phyloP scores from a whole-genome alignment of 495 filamentous ascomycete species.

The Penicillium manginii region DNA sequence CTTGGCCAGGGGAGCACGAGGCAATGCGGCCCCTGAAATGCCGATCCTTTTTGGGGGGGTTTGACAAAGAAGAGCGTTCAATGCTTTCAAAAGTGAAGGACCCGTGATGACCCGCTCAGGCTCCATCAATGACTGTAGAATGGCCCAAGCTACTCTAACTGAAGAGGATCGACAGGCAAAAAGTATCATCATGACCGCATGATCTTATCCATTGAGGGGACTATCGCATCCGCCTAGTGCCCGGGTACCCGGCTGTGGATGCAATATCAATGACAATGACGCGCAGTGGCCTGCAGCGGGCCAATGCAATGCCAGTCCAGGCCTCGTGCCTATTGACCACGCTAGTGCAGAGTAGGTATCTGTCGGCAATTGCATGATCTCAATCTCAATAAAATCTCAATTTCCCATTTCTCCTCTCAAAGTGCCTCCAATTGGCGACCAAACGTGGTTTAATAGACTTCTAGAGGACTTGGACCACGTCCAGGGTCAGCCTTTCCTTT shows the following conservation, averaged over 20 bases:
- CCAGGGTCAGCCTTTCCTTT: constrained; percentile 8
- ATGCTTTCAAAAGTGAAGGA: constrained; percentile 13
- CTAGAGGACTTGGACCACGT: constrained; percentile 1
- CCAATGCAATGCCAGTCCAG: constrained; percentile 1
- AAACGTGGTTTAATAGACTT: constrained; percentile 3
- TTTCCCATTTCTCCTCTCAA: constrained; percentile 5
- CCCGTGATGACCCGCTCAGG: constrained; percentile 15
- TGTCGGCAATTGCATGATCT: not conserved
- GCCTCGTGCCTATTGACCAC: not conserved
- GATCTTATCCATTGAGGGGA: not conserved
- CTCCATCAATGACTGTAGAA: constrained; percentile 1
- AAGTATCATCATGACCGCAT: constrained; percentile 21
- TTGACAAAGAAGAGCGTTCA: constrained; percentile 19
- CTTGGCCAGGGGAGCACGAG: constrained; percentile 7
- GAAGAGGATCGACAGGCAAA: constrained; percentile 3
- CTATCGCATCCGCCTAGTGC: not conserved
- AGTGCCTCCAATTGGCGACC: not conserved
- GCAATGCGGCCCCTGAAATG: constrained; percentile 21
- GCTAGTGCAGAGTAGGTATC: not conserved
- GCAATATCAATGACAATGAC: constrained; percentile 15
- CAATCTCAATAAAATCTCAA: not conserved
- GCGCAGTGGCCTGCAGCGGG: constrained; percentile 4
- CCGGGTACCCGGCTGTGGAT: not conserved
- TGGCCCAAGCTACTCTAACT: constrained; percentile 2
- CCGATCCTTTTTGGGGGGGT: constrained; percentile 10